Percentiles rank a stretch among this genome's conserved stretches.
Conservation (phyloP, 306 rosid species). For the Comarum palustre region DNA sequence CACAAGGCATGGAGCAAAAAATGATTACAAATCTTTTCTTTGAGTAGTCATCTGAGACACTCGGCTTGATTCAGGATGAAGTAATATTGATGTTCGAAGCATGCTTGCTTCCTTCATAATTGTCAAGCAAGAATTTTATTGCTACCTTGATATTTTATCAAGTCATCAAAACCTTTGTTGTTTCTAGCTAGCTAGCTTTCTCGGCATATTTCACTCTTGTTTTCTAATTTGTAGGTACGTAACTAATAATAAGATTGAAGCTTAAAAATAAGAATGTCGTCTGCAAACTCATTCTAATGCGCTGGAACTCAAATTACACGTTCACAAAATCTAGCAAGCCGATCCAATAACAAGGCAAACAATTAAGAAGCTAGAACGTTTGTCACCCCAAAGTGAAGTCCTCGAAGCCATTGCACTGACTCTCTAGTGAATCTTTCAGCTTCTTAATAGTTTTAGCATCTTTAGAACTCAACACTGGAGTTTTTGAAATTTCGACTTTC, state of each 20-base stretch:
- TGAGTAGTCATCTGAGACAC: neutral
- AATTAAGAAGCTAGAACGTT: neutral
- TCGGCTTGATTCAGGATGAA: neutral
- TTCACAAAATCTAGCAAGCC: neutral
- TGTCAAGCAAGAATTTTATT: neutral
- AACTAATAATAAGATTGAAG: neutral
- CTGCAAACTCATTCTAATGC: neutral
- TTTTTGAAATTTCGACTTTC: neutral
- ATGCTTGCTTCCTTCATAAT: neutral
- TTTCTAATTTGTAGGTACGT: neutral
- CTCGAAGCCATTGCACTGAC: neutral
- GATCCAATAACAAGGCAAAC: neutral
- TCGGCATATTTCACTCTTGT: neutral
- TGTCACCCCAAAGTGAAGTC: constrained; percentile 2
- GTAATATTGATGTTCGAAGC: neutral
- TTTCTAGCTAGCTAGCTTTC: neutral
- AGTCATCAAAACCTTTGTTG: constrained; percentile 5
- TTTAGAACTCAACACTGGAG: neutral
- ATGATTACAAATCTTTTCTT: neutral
- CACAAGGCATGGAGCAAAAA: neutral
- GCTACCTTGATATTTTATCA: neutral
- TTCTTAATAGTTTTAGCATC: neutral
- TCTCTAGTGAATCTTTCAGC: constrained; percentile 1
- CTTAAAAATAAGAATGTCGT: neutral
- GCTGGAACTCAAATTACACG: neutral